These are phyloP conservation scores for Trichosanthes truncata DNA, from an alignment of 306 rosid species.

Conservation along the genomic window DNA sequence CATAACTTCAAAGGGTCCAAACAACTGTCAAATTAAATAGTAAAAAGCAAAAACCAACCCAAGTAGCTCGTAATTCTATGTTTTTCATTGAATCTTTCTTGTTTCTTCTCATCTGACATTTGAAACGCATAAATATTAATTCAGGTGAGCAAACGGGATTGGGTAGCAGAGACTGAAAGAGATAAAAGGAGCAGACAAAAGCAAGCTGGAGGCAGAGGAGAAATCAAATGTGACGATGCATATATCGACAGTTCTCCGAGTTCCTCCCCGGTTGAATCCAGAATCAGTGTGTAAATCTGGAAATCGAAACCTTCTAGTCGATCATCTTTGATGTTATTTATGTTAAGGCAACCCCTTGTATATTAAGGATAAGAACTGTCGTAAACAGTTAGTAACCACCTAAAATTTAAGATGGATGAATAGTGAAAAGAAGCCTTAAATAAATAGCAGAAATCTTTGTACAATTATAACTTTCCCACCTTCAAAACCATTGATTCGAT, in stretches of 20 bases:
- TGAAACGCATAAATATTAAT: background rate
- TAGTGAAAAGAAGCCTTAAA: background rate
- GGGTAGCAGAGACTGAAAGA: conserved; percentile 22
- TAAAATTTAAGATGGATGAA: background rate
- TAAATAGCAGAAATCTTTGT: background rate
- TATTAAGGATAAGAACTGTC: background rate
- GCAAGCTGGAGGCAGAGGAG: conserved; percentile 23
- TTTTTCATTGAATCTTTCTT: background rate
- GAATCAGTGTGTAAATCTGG: background rate
- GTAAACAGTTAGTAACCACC: background rate
- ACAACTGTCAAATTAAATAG: background rate
- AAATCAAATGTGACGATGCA: conserved; percentile 15
- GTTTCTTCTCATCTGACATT: background rate
- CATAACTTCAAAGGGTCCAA: background rate
- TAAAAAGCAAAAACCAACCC: background rate
- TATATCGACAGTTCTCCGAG: background rate
- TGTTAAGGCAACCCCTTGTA: background rate
- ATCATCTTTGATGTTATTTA: background rate
- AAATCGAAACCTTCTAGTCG: background rate
- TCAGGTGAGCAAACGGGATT: conserved; percentile 38
- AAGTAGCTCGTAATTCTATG: background rate
- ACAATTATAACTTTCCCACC: background rate
- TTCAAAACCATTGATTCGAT: background rate
- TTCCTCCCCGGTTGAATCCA: background rate
- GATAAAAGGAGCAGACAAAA: conserved; percentile 27